phyloP scores from a whole-genome alignment of 1,139 yeast genomes.

The Debaryomyces sp. region DNA sequence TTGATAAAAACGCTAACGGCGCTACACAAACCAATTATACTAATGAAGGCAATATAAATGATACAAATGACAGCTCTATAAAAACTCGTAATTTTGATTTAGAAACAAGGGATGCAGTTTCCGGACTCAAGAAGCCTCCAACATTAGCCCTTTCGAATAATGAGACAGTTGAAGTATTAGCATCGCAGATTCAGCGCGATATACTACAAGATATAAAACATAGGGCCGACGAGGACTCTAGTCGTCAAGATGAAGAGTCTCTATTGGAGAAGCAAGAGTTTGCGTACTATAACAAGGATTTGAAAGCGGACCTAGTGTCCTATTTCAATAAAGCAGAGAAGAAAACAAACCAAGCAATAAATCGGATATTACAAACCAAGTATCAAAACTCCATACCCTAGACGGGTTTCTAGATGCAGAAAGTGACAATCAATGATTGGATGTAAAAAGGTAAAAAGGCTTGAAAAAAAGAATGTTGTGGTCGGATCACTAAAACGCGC shows the following conservation, averaged over 20 bases:
- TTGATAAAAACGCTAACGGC: constrained; percentile 1
- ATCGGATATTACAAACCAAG: constrained; percentile 26
- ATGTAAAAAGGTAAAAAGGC: not conserved
- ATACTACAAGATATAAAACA: constrained; percentile 16
- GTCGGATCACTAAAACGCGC: too few relatives aligned
- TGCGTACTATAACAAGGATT: constrained; percentile 20
- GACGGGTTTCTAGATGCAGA: not conserved
- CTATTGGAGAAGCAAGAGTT: not conserved
- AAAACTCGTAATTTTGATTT: not conserved
- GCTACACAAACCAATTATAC: not conserved
- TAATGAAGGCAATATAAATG: not conserved
- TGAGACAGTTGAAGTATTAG: constrained; percentile 34
- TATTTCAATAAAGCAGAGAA: constrained; percentile 31
- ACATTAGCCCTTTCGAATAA: constrained; percentile 13
- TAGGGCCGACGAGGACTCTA: constrained; percentile 7
- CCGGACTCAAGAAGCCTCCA: constrained; percentile 13
- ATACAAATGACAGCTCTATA: not conserved
- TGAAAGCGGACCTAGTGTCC: constrained; percentile 31
- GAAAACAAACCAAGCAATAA: constrained; percentile 33
- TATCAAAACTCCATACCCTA: constrained; percentile 13
- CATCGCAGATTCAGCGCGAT: constrained; percentile 26
- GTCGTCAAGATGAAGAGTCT: not conserved
- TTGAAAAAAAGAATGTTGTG: too few relatives aligned
- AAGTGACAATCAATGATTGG: not conserved
- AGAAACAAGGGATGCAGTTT: not conserved